Conservation (phyloP, 331 rosid species). For the Malus hybrid region DNA sequence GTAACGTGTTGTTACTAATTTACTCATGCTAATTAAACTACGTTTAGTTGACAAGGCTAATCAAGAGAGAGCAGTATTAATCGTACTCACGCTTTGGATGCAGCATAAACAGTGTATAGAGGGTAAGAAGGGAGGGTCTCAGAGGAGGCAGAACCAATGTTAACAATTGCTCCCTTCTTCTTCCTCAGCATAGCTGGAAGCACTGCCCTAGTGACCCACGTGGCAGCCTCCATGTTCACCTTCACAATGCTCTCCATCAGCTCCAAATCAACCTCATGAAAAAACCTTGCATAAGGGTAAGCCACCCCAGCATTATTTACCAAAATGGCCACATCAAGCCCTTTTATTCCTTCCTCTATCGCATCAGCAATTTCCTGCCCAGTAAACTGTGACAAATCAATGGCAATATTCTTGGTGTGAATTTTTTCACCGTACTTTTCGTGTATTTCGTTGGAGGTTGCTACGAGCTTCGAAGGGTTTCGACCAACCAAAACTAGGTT, state of each 20-base stretch:
- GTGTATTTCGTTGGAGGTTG: slow-evolving; percentile 1
- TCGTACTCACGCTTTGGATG: slow-evolving; percentile 10
- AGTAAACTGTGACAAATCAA: slow-evolving; percentile 11
- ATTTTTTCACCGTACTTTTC: not conserved
- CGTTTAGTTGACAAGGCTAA: not conserved
- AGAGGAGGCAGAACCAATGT: slow-evolving; percentile 24
- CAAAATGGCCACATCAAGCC: slow-evolving; percentile 20
- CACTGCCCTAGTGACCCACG: slow-evolving; percentile 16
- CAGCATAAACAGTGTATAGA: slow-evolving; percentile 16
- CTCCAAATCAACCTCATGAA: slow-evolving; percentile 19
- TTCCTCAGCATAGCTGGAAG: slow-evolving; percentile 16
- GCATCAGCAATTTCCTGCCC: not conserved
- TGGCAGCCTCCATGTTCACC: slow-evolving; percentile 18
- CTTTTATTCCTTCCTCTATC: slow-evolving; percentile 9
- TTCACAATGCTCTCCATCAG: not conserved
- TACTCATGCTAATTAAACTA: not conserved
- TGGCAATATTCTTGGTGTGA: not conserved
- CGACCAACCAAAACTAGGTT: slow-evolving; percentile 17
- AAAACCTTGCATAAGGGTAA: slow-evolving; percentile 17
- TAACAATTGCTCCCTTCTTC: slow-evolving; percentile 23
- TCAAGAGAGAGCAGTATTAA: not conserved
- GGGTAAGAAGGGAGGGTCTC: slow-evolving; percentile 12
- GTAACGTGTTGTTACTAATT: too few relatives aligned
- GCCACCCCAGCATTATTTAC: slow-evolving; percentile 22
- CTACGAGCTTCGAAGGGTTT: slow-evolving; percentile 14